Evolutionary conservation across 2,329 filamentous ascomycete species (phyloP).

Genomic region (Furcasterigmium furcatum): DNA sequence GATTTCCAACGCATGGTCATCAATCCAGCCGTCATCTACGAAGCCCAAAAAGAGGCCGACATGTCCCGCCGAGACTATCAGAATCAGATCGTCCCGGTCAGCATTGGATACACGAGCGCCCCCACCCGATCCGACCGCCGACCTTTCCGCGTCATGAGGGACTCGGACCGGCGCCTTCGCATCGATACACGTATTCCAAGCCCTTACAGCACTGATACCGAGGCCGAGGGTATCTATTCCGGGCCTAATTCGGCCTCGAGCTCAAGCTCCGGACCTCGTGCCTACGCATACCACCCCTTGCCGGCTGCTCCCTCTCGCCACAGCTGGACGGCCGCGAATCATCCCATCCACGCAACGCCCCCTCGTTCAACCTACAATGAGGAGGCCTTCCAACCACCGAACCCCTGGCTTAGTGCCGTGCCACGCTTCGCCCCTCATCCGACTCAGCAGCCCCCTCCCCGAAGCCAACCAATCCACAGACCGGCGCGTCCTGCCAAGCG

Average conservation of each 20-base stretch:
- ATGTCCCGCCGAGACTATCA: conserved; percentile 32
- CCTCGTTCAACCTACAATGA: not conserved
- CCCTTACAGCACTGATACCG: conserved; percentile 37
- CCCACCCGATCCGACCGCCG: conserved; percentile 3
- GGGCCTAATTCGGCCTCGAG: conserved; percentile 16
- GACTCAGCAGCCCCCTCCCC: conserved; percentile 3
- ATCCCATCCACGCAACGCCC: conserved; percentile 1
- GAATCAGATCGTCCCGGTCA: conserved; percentile 12
- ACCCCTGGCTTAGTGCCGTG: conserved; percentile 41
- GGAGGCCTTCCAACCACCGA: conserved; percentile 18
- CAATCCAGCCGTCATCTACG: conserved; percentile 47
- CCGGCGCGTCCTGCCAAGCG: conserved; percentile 18
- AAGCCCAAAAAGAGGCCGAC: conserved; percentile 48
- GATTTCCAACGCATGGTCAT: conserved; percentile 68
- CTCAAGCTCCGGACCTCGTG: conserved; percentile 7
- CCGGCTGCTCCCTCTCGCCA: conserved; percentile 5
- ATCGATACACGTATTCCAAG: conserved; percentile 18
- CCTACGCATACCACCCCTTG: conserved; percentile 5
- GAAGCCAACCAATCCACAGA: conserved; percentile 7
- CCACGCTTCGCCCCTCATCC: conserved; percentile 28
- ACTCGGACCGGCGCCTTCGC: conserved; percentile 20
- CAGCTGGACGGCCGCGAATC: conserved; percentile 24
- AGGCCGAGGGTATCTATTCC: conserved; percentile 28
- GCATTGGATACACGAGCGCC: conserved; percentile 4
- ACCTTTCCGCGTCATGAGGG: conserved; percentile 11